Percentiles rank a stretch among this genome's conserved stretches.
Conservation (phyloP, 2,329 filamentous ascomycete species). For the Aspergillus texensis region DNA sequence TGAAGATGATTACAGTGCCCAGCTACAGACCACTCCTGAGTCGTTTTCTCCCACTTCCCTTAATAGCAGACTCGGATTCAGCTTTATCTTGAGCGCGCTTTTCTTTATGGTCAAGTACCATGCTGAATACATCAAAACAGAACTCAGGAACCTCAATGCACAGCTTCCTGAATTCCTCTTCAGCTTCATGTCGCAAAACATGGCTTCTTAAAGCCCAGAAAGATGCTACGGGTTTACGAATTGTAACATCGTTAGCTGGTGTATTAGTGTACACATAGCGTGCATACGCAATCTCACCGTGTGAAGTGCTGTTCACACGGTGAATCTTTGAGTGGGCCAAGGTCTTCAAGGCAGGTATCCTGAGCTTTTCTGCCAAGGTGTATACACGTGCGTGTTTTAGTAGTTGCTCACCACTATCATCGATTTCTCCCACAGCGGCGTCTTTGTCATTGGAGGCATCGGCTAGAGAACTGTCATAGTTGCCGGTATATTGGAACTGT, state of each 20-base stretch:
- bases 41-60: constrained; percentile 45
- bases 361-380: constrained; percentile 80
- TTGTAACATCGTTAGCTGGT: constrained; percentile 66
- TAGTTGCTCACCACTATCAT: constrained; percentile 79
- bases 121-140: constrained; percentile 83
- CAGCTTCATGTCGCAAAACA: constrained; percentile 80
- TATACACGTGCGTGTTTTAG: constrained; percentile 89
- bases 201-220: constrained; percentile 86
- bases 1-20: neutral
- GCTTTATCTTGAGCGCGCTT: constrained; percentile 41
- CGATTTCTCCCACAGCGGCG: constrained; percentile 64
- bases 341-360: constrained; percentile 67
- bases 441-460: constrained; percentile 67
- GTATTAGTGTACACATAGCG: constrained; percentile 87
- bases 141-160: constrained; percentile 91
- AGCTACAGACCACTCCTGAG: constrained; percentile 30
- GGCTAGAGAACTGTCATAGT: constrained; percentile 74
- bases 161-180: constrained; percentile 79
- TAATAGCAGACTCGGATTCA: constrained; percentile 37
- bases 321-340: constrained; percentile 89
- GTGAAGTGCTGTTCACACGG: constrained; percentile 82
- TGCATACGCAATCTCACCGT: constrained; percentile 89
- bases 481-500: constrained; percentile 80
- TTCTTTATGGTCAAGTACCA: constrained; percentile 50
- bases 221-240: constrained; percentile 81